phyloP scores from a whole-genome alignment of 2,329 filamentous ascomycete species.

The Colletotrichum noveboracense region DNA sequence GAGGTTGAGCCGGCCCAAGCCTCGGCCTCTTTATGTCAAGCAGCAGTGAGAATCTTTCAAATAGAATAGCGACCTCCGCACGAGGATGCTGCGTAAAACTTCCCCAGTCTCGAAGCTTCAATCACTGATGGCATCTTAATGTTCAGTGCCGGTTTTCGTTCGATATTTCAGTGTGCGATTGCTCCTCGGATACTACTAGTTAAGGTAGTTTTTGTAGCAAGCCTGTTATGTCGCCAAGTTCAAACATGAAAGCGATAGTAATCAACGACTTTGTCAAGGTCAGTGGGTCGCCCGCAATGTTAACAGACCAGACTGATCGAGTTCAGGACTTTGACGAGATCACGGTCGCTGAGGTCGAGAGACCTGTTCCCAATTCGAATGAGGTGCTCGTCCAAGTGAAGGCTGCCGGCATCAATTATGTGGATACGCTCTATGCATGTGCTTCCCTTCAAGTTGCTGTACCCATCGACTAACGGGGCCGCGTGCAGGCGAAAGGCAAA shows the following conservation, averaged over 20 bases:
- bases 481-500: conserved; percentile 50
- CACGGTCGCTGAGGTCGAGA: conserved; percentile 26
- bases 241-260: conserved; percentile 32
- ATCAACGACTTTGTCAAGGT: conserved; percentile 30
- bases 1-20: not conserved
- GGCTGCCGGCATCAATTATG: conserved; percentile 63
- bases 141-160: not conserved
- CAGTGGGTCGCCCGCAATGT: not conserved
- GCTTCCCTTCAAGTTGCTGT: not conserved
- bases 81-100: not conserved
- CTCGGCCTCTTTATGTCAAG: not conserved
- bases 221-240: not conserved
- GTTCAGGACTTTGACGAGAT: conserved; percentile 27
- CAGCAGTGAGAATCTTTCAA: not conserved
- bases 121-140: not conserved
- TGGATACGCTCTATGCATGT: conserved; percentile 61
- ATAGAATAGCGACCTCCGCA: not conserved
- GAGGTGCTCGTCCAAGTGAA: conserved; percentile 44
- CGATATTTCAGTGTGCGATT: not conserved
- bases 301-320: not conserved
- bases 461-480: not conserved
- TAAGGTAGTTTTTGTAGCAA: not conserved
- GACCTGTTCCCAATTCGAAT: conserved; percentile 19
- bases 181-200: not conserved
- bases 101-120: not conserved